Base-by-base conservation (phyloP, 202 grass and related monocot species). In the Schoenoplectus tabernaemontani region DNA sequence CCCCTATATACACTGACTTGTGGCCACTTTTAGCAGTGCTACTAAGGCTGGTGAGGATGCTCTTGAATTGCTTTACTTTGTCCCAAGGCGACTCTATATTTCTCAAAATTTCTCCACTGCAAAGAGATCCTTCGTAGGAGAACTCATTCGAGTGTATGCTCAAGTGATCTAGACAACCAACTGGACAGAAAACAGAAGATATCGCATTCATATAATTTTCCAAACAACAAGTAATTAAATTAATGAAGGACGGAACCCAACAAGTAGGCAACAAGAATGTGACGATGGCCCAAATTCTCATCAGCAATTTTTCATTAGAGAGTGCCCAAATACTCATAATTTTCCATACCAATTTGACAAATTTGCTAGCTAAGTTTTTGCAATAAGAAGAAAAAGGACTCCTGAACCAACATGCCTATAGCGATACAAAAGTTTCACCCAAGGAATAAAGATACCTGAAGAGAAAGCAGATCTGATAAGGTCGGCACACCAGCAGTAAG, bases 401-500 rank as follows among this genome's bases (percentile, higher is more conserved):
- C n/a, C 28, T 7, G 16, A 54, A 33, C 46, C 28, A 53, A 33
- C 26, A 15, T 11, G 44, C 28, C 70, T 34, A 36, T 32, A 54
- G 28, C 15, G 8, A 75, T 11, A 75, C 46, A 53, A 33, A 34
- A 75, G 15, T 75, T 34, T 74, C 7, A 32, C 3, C 46, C 13
- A 8, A n/a, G 47, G 26, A 69, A 75, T 3, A 74, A 74, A 75
- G 46, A 30, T 89, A 94, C 95, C 95, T 92, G 95, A 90, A 80
- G 86, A 94, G 85, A 98, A 98, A 19, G 78, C 78, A n/a, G 95
- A 98, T 78, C 91, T 86, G 53, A 98, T 98, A 79, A 98, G 95
- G 28, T 98, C 95, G 13, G 83, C 91, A 86, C 95, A 98, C 95
- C 95, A 94, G 65, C 95, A 98, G 82, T 90, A 94, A 70, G 95